Evolutionary conservation across 257 asterid genomes (phyloP).

Genomic region (Nemophila menziesii): DNA sequence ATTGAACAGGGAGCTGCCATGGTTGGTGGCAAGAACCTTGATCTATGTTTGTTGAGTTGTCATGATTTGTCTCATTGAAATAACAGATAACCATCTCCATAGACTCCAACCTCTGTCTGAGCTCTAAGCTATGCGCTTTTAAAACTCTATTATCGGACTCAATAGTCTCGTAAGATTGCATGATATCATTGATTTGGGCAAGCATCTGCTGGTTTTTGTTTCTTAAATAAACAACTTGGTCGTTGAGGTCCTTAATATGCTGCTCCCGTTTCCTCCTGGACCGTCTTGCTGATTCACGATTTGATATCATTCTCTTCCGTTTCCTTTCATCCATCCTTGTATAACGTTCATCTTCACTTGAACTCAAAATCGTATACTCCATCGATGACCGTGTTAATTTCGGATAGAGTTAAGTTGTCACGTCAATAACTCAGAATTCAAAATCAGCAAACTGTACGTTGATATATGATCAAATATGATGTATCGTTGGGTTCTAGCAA

Average conservation of each 20-base stretch:
- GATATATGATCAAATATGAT: too few relatives aligned
- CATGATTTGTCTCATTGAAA: slow-evolving; percentile 2
- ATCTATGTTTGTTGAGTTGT: slow-evolving; percentile 16
- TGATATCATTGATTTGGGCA: slow-evolving; percentile 16
- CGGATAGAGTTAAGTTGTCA: too few relatives aligned
- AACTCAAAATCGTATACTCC: not conserved
- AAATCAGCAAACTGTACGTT: not conserved
- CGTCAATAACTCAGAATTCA: not conserved
- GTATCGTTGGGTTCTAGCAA: too few relatives aligned
- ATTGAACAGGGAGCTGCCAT: slow-evolving; percentile 23
- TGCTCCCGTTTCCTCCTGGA: slow-evolving; percentile 9
- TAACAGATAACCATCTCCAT: slow-evolving; percentile 20
- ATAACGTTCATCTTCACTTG: slow-evolving; percentile 3
- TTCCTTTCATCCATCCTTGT: slow-evolving; percentile 10
- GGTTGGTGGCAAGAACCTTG: slow-evolving; percentile 23
- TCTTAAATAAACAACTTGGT: slow-evolving; percentile 6
- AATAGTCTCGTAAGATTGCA: slow-evolving; percentile 10
- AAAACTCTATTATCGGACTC: slow-evolving; percentile 36
- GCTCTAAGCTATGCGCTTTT: slow-evolving; percentile 28
- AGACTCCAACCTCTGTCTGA: slow-evolving; percentile 29
- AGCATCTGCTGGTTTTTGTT: slow-evolving; percentile 14
- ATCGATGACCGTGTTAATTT: not conserved
- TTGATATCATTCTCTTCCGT: slow-evolving; percentile 14
- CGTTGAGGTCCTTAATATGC: slow-evolving; percentile 2
- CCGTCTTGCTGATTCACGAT: slow-evolving; percentile 14